Conservation (phyloP, 805 yeast species). For the Yarrowia bubula region DNA sequence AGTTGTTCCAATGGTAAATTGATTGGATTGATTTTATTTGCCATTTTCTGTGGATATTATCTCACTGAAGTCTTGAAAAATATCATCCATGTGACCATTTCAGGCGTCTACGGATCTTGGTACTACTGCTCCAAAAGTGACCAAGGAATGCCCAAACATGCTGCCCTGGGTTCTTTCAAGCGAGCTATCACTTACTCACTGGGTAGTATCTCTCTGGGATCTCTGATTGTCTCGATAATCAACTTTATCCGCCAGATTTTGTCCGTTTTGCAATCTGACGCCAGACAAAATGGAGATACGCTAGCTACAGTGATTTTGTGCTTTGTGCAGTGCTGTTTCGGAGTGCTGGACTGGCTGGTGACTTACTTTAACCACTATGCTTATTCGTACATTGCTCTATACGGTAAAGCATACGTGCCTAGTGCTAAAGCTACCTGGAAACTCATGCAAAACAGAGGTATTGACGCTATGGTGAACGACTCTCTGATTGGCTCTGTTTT, state of each 20-base stretch:
- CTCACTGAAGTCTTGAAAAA: constrained; percentile 80
- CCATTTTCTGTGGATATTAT: constrained; percentile 79
- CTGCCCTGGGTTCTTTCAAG: constrained; percentile 76
- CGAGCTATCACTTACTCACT: constrained; percentile 82
- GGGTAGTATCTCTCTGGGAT: constrained; percentile 88
- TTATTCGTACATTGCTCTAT: constrained; percentile 79
- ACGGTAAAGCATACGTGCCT: constrained; percentile 71
- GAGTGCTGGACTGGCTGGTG: constrained; percentile 73
- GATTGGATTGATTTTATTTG: constrained; percentile 67
- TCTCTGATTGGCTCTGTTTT: constrained; percentile 76
- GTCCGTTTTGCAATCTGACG: constrained; percentile 52
- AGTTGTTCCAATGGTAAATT: constrained; percentile 58
- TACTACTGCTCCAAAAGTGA: constrained; percentile 74
- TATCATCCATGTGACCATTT: constrained; percentile 72
- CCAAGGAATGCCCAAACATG: constrained; percentile 73
- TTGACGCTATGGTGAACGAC: constrained; percentile 82
- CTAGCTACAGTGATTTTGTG: constrained; percentile 54
- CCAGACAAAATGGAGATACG: constrained; percentile 51
- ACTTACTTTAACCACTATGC: constrained; percentile 89
- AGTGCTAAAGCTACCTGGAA: constrained; percentile 83
- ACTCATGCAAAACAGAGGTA: constrained; percentile 72
- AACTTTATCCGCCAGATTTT: constrained; percentile 62
- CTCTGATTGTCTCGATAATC: constrained; percentile 66
- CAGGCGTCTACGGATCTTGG: constrained; percentile 91
- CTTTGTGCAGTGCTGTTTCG: constrained; percentile 52